These are phyloP conservation scores for Schoenoplectus triqueter DNA, from an alignment of 202 grass and related monocot species.

Conservation along the genomic window DNA sequence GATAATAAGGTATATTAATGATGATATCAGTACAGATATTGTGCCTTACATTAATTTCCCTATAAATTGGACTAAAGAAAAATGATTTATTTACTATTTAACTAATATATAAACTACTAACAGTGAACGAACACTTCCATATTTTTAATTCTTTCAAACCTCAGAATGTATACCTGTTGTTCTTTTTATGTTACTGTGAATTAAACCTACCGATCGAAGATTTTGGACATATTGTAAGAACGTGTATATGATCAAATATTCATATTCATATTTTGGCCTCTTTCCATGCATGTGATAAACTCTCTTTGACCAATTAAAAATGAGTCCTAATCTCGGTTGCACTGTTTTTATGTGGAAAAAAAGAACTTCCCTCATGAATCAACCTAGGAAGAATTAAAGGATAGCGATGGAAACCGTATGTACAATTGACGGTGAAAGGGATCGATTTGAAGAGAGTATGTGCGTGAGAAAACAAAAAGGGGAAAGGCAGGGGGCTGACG, in stretches of 20 bases:
- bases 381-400: neutral
- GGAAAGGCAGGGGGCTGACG: conserved; percentile 26
- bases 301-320: neutral
- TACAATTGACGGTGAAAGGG: neutral
- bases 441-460: conserved; percentile 24
- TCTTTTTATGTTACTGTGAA: neutral
- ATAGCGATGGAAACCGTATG: neutral
- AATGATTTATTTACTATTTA: neutral
- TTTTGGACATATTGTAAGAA: neutral
- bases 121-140: neutral
- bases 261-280: neutral
- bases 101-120: neutral
- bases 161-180: neutral
- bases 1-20: neutral
- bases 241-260: neutral
- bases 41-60: neutral
- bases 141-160: neutral
- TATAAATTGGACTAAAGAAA: neutral
- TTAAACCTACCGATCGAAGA: neutral
- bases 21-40: neutral
- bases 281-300: neutral
- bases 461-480: neutral
- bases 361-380: neutral
- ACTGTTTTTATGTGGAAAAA: conserved; percentile 16
- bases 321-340: neutral